Conservation (phyloP, 2,329 filamentous ascomycete species). For the Colletotrichum aenigma region DNA sequence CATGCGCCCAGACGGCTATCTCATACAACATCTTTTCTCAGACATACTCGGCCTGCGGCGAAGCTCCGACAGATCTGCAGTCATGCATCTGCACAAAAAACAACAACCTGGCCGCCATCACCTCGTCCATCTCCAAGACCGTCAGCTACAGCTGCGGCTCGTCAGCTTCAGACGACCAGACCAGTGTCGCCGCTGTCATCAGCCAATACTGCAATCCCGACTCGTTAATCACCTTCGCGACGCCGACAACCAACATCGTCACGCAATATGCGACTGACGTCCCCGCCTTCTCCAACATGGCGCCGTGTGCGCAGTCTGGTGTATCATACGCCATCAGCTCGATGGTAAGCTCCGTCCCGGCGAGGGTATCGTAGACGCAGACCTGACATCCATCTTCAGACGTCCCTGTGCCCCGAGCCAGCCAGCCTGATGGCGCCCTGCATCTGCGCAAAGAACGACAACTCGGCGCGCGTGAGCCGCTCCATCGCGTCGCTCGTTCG, state of each 20-base stretch:
- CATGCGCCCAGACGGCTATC: slow-evolving; percentile 52
- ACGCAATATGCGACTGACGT: slow-evolving; percentile 56
- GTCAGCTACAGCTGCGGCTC: slow-evolving; percentile 48
- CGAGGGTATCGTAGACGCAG: not conserved
- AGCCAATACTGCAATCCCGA: slow-evolving; percentile 54
- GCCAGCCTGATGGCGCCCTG: slow-evolving; percentile 52
- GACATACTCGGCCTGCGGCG: slow-evolving; percentile 47
- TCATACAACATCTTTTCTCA: slow-evolving; percentile 46
- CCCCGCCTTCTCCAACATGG: slow-evolving; percentile 43
- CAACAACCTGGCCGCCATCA: slow-evolving; percentile 42
- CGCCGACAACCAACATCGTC: slow-evolving; percentile 44
- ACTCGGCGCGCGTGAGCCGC: slow-evolving; percentile 46
- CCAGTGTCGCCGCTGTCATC: slow-evolving; percentile 50
- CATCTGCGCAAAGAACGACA: slow-evolving; percentile 55
- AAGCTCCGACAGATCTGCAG: slow-evolving; percentile 48
- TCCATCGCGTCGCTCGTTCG: slow-evolving; percentile 47
- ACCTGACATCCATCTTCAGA: not conserved
- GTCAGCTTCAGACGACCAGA: slow-evolving; percentile 50
- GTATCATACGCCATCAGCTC: slow-evolving; percentile 42
- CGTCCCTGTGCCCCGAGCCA: slow-evolving; percentile 38
- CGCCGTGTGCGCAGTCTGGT: slow-evolving; percentile 45
- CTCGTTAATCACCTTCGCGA: slow-evolving; percentile 40
- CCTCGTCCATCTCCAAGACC: slow-evolving; percentile 39
- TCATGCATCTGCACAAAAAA: slow-evolving; percentile 58
- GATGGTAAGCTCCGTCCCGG: slow-evolving; percentile 25